Base-by-base conservation (phyloP, 23 red algal species). In the Agarophyton chilense region DNA sequence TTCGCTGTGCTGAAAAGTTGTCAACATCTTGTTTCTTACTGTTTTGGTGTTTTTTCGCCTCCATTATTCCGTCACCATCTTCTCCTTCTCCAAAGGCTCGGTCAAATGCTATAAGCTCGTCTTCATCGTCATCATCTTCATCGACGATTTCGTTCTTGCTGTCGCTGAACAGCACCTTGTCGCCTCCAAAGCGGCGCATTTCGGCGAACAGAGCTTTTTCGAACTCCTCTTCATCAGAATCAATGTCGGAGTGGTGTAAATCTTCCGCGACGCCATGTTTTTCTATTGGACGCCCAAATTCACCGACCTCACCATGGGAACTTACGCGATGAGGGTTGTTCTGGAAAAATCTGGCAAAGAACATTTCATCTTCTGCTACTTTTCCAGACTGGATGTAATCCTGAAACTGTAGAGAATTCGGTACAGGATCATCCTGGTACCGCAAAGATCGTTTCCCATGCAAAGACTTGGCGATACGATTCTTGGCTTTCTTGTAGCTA, bases 401-500 rank as follows among this genome's bases (percentile, higher is more conserved):
- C 67, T 70, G 64, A 92, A 86, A 92, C 64, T 85, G 67, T 41
- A 32, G 28, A 28, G 82, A 81, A 40, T 81, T 83, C 34, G 76
- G 67, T 26, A 82, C 51, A 26, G 88, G 82, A 49, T 82, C 61
- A 58, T 45, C 67, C 33, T 42, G 54, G 35, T 75, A 77, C 35
- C 43, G 57, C 7, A 38, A 44, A 24, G 93, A 88, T 78, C 81
- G 51, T 65, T 89, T 89, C 26, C 81, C 81, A 50, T 90, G 57
- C 9, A 95, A 75, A 21, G 93, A 84, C 32, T 85, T 83, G 16
- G 77, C 88, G 32, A 81, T 39, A 67, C 72, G 72, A 24, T 79
- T 80, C 61, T 98, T 98, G 18, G 96, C 86, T 49, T 98, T 98
- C 50, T 93, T 92, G 66, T 88, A 89, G 22, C 76, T 77, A 41